Percentiles rank a stretch among this genome's conserved stretches.
phyloP scores from a whole-genome alignment of 345 rosid genomes.

The Murraya koenigii region DNA sequence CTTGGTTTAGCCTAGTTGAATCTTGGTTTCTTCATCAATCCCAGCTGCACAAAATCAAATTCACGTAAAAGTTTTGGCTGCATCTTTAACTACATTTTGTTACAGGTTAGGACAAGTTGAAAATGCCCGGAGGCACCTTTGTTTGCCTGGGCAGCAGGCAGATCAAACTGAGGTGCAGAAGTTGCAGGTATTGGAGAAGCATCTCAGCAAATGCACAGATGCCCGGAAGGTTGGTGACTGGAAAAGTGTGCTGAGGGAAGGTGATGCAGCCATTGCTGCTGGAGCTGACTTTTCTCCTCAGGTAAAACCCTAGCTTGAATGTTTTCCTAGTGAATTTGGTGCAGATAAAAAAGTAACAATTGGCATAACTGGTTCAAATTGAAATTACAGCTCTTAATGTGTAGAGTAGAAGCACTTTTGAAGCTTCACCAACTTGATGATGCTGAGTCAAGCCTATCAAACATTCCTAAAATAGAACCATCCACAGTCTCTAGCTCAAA shows the following conservation, averaged over 20 bases:
- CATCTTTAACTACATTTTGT: constrained; percentile 20
- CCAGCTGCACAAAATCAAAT: not conserved
- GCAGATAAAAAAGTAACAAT: constrained; percentile 6
- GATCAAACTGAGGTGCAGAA: constrained; percentile 59
- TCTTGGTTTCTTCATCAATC: constrained; percentile 4
- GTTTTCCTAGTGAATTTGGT: not conserved
- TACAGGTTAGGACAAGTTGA: constrained; percentile 91
- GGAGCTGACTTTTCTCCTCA: constrained; percentile 89
- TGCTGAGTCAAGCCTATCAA: constrained; percentile 48
- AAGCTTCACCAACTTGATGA: constrained; percentile 86
- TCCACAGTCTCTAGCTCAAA: constrained; percentile 35
- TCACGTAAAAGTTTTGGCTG: not conserved
- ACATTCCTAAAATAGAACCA: constrained; percentile 51
- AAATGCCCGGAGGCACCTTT: constrained; percentile 63
- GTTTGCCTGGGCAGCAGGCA: constrained; percentile 44
- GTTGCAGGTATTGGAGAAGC: constrained; percentile 68
- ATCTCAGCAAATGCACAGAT: constrained; percentile 62
- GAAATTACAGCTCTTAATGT: constrained; percentile 86
- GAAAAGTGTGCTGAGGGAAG: constrained; percentile 65
- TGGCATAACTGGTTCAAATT: constrained; percentile 35
- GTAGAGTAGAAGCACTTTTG: constrained; percentile 91
- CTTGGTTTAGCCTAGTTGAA: constrained; percentile 5
- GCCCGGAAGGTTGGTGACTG: constrained; percentile 76
- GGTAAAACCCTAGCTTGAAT: constrained; percentile 37
- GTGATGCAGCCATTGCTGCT: constrained; percentile 64